Conservation (phyloP, 768 basidiomycete species). For the Collybiopsis confluens region DNA sequence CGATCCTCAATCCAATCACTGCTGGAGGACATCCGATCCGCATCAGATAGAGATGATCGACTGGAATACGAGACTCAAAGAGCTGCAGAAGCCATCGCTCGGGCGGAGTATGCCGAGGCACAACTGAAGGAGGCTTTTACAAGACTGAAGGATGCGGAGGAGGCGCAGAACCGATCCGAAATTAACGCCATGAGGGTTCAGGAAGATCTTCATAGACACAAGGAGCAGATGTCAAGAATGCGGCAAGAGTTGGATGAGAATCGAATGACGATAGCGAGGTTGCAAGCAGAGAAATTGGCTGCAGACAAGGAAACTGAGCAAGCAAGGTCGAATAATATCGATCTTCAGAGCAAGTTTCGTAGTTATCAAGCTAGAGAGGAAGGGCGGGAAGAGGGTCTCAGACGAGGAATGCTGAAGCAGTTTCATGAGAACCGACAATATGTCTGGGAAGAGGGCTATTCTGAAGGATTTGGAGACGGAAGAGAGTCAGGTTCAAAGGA, state of each 20-base stretch:
- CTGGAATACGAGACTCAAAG: slow-evolving; percentile 54
- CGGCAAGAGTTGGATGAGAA: slow-evolving; percentile 37
- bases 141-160: slow-evolving; percentile 37
- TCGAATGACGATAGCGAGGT: slow-evolving; percentile 30
- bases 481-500: slow-evolving; percentile 33
- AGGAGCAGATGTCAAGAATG: slow-evolving; percentile 41
- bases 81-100: slow-evolving; percentile 45
- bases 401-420: slow-evolving; percentile 36
- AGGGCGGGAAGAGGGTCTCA: slow-evolving; percentile 37
- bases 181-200: slow-evolving; percentile 19
- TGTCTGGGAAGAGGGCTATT: slow-evolving; percentile 42
- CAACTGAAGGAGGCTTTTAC: slow-evolving; percentile 36
- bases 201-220: slow-evolving; percentile 42
- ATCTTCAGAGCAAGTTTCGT: slow-evolving; percentile 38
- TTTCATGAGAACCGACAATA: slow-evolving; percentile 40
- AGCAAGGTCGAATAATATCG: slow-evolving; percentile 38
- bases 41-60: slow-evolving; percentile 26
- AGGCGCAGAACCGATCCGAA: slow-evolving; percentile 33
- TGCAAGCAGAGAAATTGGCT: slow-evolving; percentile 30
- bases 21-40: neutral
- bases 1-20: neutral
- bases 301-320: slow-evolving; percentile 41
- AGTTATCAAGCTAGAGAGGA: slow-evolving; percentile 41
- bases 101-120: slow-evolving; percentile 50
- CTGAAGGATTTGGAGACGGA: slow-evolving; percentile 44